A percentile compares a stretch with the other conserved stretches of the same genome.
phyloP scores from a whole-genome alignment of 768 basidiomycete genomes.

The Rhizopogon rudus region DNA sequence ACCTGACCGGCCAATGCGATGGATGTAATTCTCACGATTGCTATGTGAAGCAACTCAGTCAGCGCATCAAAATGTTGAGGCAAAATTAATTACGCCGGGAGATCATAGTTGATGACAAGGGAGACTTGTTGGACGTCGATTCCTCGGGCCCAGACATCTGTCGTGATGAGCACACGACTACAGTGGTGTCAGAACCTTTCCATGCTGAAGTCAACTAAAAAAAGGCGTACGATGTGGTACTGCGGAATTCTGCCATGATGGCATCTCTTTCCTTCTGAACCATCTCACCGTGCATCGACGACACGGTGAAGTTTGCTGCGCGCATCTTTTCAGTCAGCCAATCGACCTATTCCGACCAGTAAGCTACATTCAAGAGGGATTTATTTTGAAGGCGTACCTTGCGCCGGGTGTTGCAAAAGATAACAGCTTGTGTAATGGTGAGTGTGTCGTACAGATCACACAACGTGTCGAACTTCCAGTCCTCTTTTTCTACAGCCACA shows the following conservation, averaged over 20 bases:
- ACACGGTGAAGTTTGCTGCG: constrained; percentile 97
- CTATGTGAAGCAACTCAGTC: constrained; percentile 31
- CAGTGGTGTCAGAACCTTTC: constrained; percentile 1
- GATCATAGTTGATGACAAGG: constrained; percentile 94
- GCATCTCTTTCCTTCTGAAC: constrained; percentile 92
- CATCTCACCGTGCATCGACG: constrained; percentile 96
- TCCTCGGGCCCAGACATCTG: constrained; percentile 96
- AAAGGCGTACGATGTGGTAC: constrained; percentile 75
- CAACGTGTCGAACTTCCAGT: constrained; percentile 98
- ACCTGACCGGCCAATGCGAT: constrained; percentile 98
- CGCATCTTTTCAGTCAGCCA: constrained; percentile 99
- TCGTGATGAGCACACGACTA: constrained; percentile 92
- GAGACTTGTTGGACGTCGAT: constrained; percentile 99
- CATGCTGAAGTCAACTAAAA: constrained; percentile 3
- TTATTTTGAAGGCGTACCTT: constrained; percentile 53
- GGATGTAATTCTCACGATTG: constrained; percentile 99
- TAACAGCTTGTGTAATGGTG: constrained; percentile 98
- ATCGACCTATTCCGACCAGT: constrained; percentile 60
- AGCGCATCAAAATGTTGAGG: constrained; percentile 6
- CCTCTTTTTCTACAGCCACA: constrained; percentile 98
- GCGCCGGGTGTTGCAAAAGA: constrained; percentile 97
- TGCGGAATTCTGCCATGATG: constrained; percentile 95
- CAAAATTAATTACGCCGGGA: constrained; percentile 72
- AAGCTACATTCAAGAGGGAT: neutral
- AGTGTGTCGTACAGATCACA: constrained; percentile 98